These are phyloP conservation scores for Ophiostoma sp. DNA, from an alignment of 2,329 filamentous ascomycete genomes.

Conservation along the genomic window DNA sequence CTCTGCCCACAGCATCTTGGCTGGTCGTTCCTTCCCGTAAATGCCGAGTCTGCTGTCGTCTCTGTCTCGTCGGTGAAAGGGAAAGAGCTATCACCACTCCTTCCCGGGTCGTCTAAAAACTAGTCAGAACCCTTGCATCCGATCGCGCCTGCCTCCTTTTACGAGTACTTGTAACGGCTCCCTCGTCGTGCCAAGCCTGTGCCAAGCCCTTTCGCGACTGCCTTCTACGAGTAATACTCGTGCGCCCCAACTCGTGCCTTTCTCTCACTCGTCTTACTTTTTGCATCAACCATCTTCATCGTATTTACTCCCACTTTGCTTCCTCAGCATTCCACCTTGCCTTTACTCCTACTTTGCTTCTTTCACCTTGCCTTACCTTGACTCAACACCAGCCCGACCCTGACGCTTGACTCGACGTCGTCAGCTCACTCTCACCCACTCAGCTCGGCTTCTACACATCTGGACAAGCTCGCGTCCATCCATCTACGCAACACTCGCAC, in stretches of 20 bases:
- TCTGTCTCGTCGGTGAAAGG: neutral
- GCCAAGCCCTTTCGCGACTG: constrained; percentile 7
- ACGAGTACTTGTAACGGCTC: neutral
- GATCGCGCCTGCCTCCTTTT: constrained; percentile 1
- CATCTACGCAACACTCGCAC: neutral
- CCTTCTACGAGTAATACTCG: neutral
- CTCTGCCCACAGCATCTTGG: neutral
- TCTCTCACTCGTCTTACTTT: neutral
- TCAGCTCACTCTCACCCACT: neutral
- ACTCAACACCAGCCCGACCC: too few species aligned
- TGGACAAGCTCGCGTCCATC: neutral
- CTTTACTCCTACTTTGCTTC: neutral
- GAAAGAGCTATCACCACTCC: neutral
- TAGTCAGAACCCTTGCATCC: neutral
- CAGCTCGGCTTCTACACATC: neutral
- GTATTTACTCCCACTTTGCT: neutral
- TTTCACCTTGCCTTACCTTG: too few species aligned
- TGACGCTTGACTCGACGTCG: neutral
- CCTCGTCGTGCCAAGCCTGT: constrained; percentile 2
- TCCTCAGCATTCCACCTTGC: neutral
- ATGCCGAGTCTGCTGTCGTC: neutral
- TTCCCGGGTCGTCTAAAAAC: neutral
- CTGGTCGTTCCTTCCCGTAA: neutral
- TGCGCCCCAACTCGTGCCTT: too few species aligned
- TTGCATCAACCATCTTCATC: neutral